Percentiles rank a stretch among this genome's conserved stretches.
phyloP scores from a whole-genome alignment of 352 stramenopile genomes.

The Globisporangium orthogonon region DNA sequence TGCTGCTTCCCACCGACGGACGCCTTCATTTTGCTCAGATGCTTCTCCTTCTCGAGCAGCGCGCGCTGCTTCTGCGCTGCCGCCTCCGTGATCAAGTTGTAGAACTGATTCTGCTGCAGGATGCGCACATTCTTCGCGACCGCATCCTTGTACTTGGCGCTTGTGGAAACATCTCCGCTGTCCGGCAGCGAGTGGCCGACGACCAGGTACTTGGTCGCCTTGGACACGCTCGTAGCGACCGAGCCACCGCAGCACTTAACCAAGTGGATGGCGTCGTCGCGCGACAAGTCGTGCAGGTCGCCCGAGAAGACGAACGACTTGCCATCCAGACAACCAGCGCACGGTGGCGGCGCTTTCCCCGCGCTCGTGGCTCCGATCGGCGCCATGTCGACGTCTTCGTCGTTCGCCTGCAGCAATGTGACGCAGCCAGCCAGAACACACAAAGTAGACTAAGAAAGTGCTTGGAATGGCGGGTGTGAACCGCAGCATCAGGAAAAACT shows the following conservation, averaged over 20 bases:
- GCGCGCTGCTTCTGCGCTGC: slow-evolving; percentile 59
- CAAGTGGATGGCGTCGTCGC: slow-evolving; percentile 64
- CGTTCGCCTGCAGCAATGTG: background rate
- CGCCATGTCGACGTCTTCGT: slow-evolving; percentile 12
- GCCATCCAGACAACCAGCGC: slow-evolving; percentile 61
- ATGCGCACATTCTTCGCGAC: slow-evolving; percentile 78
- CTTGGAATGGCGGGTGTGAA: too few relatives aligned
- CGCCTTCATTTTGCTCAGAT: slow-evolving; percentile 34
- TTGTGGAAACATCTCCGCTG: slow-evolving; percentile 41
- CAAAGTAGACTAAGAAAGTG: too few relatives aligned
- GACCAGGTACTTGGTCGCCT: slow-evolving; percentile 75
- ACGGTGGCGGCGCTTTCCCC: slow-evolving; percentile 47
- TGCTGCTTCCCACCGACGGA: background rate
- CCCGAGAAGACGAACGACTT: slow-evolving; percentile 77
- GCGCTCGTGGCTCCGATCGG: slow-evolving; percentile 16
- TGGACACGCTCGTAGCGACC: slow-evolving; percentile 53
- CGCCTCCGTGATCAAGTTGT: slow-evolving; percentile 75
- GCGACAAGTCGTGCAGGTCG: slow-evolving; percentile 45
- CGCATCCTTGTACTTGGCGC: slow-evolving; percentile 89
- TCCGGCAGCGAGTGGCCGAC: slow-evolving; percentile 61
- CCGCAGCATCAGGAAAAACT: too few relatives aligned
- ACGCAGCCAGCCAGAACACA: background rate
- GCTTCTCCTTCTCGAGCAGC: slow-evolving; percentile 53
- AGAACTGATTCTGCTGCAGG: slow-evolving; percentile 84
- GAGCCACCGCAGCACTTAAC: slow-evolving; percentile 74